Conservation (phyloP, 805 yeast genomes). For the Metschnikowia lochheadii region DNA sequence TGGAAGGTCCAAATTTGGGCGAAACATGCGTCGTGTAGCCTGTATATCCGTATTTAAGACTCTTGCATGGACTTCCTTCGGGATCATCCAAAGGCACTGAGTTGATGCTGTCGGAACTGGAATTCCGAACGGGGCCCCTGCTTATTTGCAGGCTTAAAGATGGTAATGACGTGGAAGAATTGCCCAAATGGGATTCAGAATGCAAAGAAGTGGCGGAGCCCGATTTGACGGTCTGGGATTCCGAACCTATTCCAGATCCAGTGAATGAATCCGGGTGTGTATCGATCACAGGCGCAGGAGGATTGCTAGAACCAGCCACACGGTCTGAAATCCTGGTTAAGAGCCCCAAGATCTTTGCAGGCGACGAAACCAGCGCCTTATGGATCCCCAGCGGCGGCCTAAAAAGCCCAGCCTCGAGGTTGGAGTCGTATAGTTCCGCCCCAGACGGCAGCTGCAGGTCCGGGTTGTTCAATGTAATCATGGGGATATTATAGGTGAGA, state of each 20-base stretch:
- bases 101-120: slow-evolving; percentile 4
- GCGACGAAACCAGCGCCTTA: slow-evolving; percentile 4
- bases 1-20: neutral
- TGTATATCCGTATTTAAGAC: neutral
- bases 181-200: neutral
- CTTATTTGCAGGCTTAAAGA: slow-evolving; percentile 1
- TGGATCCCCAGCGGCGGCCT: neutral
- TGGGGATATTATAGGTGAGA: slow-evolving; percentile 14
- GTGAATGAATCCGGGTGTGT: slow-evolving; percentile 2
- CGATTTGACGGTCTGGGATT: neutral
- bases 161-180: neutral
- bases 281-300: slow-evolving; percentile 12
- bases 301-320: slow-evolving; percentile 14
- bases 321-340: slow-evolving; percentile 14
- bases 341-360: slow-evolving; percentile 13
- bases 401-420: slow-evolving; percentile 11
- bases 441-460: neutral
- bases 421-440: neutral
- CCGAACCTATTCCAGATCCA: neutral
- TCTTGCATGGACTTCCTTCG: neutral
- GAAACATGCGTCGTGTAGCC: slow-evolving; percentile 12
- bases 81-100: neutral
- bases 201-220: neutral
- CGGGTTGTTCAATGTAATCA: slow-evolving; percentile 13
- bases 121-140: neutral